Conservation (phyloP, 2,329 filamentous ascomycete genomes). For the Hymenoscyphus fructigenus region DNA sequence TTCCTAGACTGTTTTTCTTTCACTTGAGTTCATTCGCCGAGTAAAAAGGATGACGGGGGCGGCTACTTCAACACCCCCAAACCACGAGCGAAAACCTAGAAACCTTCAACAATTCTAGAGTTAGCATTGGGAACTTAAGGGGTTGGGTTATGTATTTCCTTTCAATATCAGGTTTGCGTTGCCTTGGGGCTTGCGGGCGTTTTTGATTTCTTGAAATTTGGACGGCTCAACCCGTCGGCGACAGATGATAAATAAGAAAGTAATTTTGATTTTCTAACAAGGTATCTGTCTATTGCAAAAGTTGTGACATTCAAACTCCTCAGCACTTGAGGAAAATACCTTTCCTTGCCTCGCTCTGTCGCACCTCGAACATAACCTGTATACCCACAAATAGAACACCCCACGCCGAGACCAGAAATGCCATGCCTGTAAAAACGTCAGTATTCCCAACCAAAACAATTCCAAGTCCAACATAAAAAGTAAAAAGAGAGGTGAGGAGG, state of each 20-base stretch:
- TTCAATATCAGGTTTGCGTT: neutral
- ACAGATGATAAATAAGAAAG: neutral
- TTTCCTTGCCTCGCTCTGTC: constrained; percentile 78
- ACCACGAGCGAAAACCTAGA: neutral
- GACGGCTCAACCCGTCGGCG: neutral
- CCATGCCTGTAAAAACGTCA: constrained; percentile 50
- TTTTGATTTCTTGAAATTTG: neutral
- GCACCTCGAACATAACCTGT: constrained; percentile 95
- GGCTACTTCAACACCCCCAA: neutral
- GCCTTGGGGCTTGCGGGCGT: neutral
- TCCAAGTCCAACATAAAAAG: too few relatives aligned
- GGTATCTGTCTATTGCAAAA: neutral
- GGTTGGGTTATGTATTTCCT: neutral
- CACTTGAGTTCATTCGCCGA: neutral
- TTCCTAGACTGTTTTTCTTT: neutral
- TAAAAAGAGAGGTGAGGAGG: constrained; percentile 19
- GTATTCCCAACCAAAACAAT: too few relatives aligned
- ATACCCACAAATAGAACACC: constrained; percentile 77
- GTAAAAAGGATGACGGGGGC: neutral
- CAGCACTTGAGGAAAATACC: constrained; percentile 84
- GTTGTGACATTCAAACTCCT: neutral
- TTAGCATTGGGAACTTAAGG: neutral
- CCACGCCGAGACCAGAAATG: constrained; percentile 72
- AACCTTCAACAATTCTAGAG: neutral
- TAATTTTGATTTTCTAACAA: neutral